Percentiles rank a stretch among this genome's conserved stretches.
Evolutionary conservation across 352 stramenopile genomes (phyloP).

Genomic region (Phytophthora podocarpi): DNA sequence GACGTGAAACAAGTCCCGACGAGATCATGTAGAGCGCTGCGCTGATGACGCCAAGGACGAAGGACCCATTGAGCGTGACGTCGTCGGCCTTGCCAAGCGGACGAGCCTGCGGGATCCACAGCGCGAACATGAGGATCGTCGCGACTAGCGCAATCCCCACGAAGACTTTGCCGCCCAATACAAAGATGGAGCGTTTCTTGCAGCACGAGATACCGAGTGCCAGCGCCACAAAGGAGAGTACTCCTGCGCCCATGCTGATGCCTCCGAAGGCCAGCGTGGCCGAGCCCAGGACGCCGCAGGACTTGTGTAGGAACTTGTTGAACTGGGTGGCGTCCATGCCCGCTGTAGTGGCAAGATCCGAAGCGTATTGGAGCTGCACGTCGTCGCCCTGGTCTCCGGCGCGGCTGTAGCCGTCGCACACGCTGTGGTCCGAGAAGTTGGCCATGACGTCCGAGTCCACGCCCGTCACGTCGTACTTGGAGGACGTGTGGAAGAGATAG

Average conservation of each 20-base stretch:
- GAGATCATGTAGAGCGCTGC: slow-evolving; percentile 55
- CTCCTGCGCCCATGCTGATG: slow-evolving; percentile 44
- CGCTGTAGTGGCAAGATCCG: slow-evolving; percentile 40
- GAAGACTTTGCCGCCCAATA: slow-evolving; percentile 50
- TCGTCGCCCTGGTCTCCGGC: slow-evolving; percentile 32
- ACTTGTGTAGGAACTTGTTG: slow-evolving; percentile 63
- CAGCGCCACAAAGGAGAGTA: slow-evolving; percentile 54
- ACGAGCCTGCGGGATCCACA: slow-evolving; percentile 64
- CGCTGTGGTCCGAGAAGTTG: slow-evolving; percentile 61
- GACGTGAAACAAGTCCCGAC: slow-evolving; percentile 34
- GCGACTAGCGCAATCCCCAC: slow-evolving; percentile 43
- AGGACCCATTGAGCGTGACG: slow-evolving; percentile 58
- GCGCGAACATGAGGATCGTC: slow-evolving; percentile 58
- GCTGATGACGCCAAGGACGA: slow-evolving; percentile 57
- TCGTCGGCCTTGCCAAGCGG: slow-evolving; percentile 63
- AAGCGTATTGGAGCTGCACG: slow-evolving; percentile 38
- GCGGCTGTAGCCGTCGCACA: slow-evolving; percentile 63
- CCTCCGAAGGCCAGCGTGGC: slow-evolving; percentile 52
- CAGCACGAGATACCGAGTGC: slow-evolving; percentile 73
- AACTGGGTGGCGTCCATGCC: slow-evolving; percentile 60
- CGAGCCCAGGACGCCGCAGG: slow-evolving; percentile 52
- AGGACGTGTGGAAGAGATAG: slow-evolving; percentile 76
- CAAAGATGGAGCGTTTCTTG: slow-evolving; percentile 71
- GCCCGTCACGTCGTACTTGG: slow-evolving; percentile 50
- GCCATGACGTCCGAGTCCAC: slow-evolving; percentile 36